These are phyloP conservation scores for Ceratocystis cacaofunesta DNA, from an alignment of 2,329 filamentous ascomycete species.

Conservation along the genomic window DNA sequence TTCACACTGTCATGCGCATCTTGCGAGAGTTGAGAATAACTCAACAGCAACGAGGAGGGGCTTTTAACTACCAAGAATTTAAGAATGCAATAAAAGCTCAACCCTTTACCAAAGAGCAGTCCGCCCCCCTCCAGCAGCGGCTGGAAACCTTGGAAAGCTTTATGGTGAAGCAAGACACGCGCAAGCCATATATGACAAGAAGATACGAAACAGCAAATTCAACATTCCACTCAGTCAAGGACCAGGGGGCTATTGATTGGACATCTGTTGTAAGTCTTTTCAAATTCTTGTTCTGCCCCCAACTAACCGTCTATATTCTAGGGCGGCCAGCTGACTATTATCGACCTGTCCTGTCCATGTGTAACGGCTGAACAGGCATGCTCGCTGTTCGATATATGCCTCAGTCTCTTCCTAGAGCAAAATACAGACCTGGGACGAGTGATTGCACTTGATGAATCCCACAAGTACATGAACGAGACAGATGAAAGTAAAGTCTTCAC, in stretches of 20 bases:
- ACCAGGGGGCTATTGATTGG: background rate
- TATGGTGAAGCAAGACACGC: background rate
- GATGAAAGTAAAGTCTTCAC: background rate
- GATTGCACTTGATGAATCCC: background rate
- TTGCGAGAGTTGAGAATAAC: background rate
- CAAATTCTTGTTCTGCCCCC: background rate
- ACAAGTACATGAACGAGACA: background rate
- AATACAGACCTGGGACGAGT: background rate
- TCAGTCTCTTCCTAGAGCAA: background rate
- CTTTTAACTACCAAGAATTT: background rate
- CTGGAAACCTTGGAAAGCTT: background rate
- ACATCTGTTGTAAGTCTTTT: background rate
- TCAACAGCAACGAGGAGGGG: background rate
- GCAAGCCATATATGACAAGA: fast-evolving
- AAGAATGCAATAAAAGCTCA: background rate
- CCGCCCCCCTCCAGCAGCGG: background rate
- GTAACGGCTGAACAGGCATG: background rate
- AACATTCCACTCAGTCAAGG: background rate
- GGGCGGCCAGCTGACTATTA: background rate
- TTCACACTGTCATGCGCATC: background rate
- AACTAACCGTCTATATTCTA: background rate
- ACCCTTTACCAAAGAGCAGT: background rate
- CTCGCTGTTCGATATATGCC: background rate
- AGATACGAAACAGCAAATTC: background rate
- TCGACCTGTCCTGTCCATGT: background rate